phyloP scores from a whole-genome alignment of 2,329 filamentous ascomycete genomes.

The Aspergillus sojae region DNA sequence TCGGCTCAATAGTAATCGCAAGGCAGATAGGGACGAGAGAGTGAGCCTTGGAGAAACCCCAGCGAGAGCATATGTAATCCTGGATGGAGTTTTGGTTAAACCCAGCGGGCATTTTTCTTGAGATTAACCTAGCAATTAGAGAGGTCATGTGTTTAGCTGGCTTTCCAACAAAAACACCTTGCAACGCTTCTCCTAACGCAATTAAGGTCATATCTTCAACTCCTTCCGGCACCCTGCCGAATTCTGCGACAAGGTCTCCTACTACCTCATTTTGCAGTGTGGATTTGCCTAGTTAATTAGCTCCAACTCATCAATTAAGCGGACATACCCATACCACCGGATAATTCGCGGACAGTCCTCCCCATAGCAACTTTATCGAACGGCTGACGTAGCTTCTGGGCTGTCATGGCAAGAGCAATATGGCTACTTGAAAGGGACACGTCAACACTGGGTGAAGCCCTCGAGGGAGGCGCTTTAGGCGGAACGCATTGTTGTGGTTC shows the following conservation, averaged over 20 bases:
- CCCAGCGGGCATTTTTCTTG: conserved; percentile 33
- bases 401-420: conserved; percentile 18
- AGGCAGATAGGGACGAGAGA: conserved; percentile 23
- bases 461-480: neutral
- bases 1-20: conserved; percentile 28
- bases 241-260: conserved; percentile 46
- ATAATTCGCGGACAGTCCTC: conserved; percentile 39
- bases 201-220: conserved; percentile 42
- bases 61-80: conserved; percentile 26
- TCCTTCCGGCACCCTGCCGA: conserved; percentile 44
- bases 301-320: neutral
- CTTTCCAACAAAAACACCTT: conserved; percentile 32
- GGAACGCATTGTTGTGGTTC: neutral
- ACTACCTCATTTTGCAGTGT: conserved; percentile 51
- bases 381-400: conserved; percentile 20
- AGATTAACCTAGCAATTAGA: conserved; percentile 33
- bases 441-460: conserved; percentile 3
- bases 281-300: conserved; percentile 37
- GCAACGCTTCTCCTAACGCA: conserved; percentile 34
- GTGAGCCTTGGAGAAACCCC: conserved; percentile 29
- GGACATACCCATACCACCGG: conserved; percentile 13
- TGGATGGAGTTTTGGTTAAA: conserved; percentile 26
- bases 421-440: conserved; percentile 15
- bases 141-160: conserved; percentile 34
- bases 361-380: conserved; percentile 20